Conservation (phyloP, 1,284 basidiomycete genomes). For the Agroathelia rolfsii region DNA sequence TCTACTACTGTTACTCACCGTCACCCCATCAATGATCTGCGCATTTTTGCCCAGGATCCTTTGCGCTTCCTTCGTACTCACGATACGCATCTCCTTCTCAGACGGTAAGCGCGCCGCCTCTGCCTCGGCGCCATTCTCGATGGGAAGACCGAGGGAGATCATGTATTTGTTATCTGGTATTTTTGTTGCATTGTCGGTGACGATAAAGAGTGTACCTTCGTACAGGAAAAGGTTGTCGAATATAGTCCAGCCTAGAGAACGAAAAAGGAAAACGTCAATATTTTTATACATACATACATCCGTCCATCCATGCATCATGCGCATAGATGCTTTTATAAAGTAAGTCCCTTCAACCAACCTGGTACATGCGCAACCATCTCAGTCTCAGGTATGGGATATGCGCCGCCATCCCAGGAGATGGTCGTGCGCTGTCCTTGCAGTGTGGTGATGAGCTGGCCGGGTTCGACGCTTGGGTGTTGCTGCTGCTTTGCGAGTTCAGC, state of each 20-base stretch:
- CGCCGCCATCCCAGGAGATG: constrained; percentile 30
- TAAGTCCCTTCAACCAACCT: constrained; percentile 26
- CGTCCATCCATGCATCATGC: neutral
- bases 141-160: constrained; percentile 43
- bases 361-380: constrained; percentile 52
- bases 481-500: constrained; percentile 10
- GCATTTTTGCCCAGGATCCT: constrained; percentile 58
- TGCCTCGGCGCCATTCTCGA: constrained; percentile 36
- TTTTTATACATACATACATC: neutral
- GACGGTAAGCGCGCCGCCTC: constrained; percentile 48
- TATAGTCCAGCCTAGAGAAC: constrained; percentile 66
- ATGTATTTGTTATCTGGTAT: constrained; percentile 48
- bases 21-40: constrained; percentile 53
- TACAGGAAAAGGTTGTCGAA: constrained; percentile 70
- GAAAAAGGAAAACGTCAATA: constrained; percentile 1
- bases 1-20: too few relatives aligned
- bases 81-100: constrained; percentile 68
- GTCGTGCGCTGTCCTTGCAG: constrained; percentile 19
- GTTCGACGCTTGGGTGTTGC: constrained; percentile 13
- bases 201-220: constrained; percentile 71
- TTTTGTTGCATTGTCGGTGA: constrained; percentile 42
- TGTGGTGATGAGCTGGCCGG: constrained; percentile 12
- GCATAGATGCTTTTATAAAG: neutral
- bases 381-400: constrained; percentile 48
- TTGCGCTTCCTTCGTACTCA: constrained; percentile 60